Evolutionary conservation across 2,329 filamentous ascomycete genomes (phyloP).

Genomic region (Fusarium coffeatum): DNA sequence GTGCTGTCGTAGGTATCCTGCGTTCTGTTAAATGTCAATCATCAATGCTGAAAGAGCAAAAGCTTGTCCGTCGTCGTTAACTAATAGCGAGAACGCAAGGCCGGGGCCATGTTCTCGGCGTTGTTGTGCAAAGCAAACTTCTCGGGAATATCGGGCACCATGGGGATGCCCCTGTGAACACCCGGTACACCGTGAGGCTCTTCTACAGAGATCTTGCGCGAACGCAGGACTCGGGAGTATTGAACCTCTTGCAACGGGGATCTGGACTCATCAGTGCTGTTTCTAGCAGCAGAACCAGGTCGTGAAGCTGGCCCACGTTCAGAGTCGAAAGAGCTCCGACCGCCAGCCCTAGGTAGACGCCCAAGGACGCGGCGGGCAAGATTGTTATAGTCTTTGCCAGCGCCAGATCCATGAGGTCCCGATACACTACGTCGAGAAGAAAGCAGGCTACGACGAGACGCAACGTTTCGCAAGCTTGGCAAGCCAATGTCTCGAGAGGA

Average conservation of each 20-base stretch:
- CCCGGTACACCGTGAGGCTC: constrained; percentile 58
- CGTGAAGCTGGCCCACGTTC: constrained; percentile 28
- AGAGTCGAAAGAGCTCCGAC: constrained; percentile 31
- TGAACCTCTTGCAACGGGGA: constrained; percentile 37
- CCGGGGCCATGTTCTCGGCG: constrained; percentile 50
- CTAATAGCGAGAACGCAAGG: constrained; percentile 48
- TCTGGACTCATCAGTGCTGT: constrained; percentile 33
- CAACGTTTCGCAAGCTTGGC: constrained; percentile 49
- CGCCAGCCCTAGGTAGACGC: constrained; percentile 38
- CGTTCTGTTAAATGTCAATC: constrained; percentile 21
- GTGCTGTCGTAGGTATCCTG: constrained; percentile 19
- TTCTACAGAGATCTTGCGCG: constrained; percentile 40
- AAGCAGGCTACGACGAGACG: constrained; percentile 42
- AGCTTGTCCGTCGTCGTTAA: neutral
- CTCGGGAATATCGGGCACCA: constrained; percentile 58
- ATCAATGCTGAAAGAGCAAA: constrained; percentile 5
- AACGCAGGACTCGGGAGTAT: constrained; percentile 44
- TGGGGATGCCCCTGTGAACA: constrained; percentile 60
- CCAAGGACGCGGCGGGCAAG: constrained; percentile 45
- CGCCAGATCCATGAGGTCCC: constrained; percentile 31
- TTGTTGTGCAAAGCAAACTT: constrained; percentile 54
- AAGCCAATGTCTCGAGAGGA: constrained; percentile 58
- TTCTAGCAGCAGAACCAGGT: constrained; percentile 28
- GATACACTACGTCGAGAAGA: constrained; percentile 47
- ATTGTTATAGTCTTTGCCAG: constrained; percentile 39